A percentile compares a stretch with the other conserved stretches of the same genome.
phyloP scores from a whole-genome alignment of 495 filamentous ascomycete species.

The Penicillium roqueforti region DNA sequence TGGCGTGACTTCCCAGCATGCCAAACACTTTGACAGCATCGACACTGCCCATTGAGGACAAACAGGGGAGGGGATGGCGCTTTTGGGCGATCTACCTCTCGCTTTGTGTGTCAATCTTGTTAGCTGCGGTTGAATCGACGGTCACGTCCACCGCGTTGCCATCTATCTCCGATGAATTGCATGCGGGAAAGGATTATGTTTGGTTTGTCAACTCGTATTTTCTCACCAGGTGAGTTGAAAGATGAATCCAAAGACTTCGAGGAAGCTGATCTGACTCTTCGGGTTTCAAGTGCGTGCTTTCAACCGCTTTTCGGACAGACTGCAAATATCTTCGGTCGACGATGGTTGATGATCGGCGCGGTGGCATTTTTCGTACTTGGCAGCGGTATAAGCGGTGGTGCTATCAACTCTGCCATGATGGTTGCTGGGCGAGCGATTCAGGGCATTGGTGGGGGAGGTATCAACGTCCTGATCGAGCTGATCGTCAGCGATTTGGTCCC shows the following conservation, averaged over 20 bases:
- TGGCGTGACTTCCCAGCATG: no score
- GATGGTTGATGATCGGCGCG: conserved; percentile 36
- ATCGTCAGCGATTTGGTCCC: conserved; percentile 34
- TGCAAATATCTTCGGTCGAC: conserved; percentile 50
- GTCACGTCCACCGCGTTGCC: not conserved
- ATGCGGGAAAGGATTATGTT: not conserved
- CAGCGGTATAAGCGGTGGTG: conserved; percentile 34
- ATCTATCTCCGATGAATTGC: not conserved
- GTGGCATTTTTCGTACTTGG: conserved; percentile 42
- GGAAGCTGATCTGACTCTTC: no score
- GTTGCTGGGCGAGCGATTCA: conserved; percentile 36
- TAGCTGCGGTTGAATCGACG: not conserved
- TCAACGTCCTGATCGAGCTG: conserved; percentile 30
- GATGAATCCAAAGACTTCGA: no score
- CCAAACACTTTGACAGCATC: no score
- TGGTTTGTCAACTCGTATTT: not conserved
- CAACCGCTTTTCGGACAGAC: conserved; percentile 38
- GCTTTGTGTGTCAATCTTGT: not conserved
- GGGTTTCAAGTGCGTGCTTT: not conserved
- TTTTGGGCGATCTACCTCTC: not conserved
- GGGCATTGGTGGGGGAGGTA: conserved; percentile 33
- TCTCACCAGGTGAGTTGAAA: not conserved
- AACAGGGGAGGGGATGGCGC: not conserved
- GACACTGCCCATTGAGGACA: no score
- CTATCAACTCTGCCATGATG: conserved; percentile 3